Base-by-base conservation (phyloP, 1,284 basidiomycete genomes). In the Cystobasidiaceae sp. region DNA sequence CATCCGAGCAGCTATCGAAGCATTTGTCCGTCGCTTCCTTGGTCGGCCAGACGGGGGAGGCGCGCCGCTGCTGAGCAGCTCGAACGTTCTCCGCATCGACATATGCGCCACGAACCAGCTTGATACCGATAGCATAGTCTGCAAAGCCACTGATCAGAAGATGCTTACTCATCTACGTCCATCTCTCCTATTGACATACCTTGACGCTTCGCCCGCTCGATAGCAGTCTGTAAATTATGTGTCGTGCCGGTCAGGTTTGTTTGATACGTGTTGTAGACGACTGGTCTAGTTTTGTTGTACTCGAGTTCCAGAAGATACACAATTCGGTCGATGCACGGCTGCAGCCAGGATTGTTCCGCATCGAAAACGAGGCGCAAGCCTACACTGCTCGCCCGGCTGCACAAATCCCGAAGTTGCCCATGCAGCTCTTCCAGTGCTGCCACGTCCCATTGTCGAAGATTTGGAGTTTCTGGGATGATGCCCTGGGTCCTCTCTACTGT, bases 81-180 rank as follows among this genome's bases (percentile, higher is more conserved):
- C 60, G 67, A 68, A 66, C 79, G 48, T 84, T 74, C 75, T 97
- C 94, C 61, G 87, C 82, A 1, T 85, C 82, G 72, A 93, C 89
- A 77, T 97, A 97, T 1, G 93, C 93, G 0, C 93, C 94, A 25
- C 94, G 85, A 33, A 97, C 93, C 62, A 97, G 86, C 78, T 97
- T 97, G 68, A 93, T 85, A 17, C 93, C 93, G 1, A 97, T 82
- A 0, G 87, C 81, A 76, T 92, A 97, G 46, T 83, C 81, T 71
- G 86, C 80, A 49, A 76, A 77, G 68, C 84, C 80, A 7, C 93
- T 88, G 61, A 23, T 9, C 11, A 11, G n/a, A 25, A 23, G 11
- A 43, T 17, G 13, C 9, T 13, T 8, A 11, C 3, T 17, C 37
- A 19, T 11, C 23, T 19, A 56, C 7, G 19, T 13, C 15, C 30